Evolutionary conservation across 257 asterid species (phyloP).

Genomic region (Solanum bulbocastanum): DNA sequence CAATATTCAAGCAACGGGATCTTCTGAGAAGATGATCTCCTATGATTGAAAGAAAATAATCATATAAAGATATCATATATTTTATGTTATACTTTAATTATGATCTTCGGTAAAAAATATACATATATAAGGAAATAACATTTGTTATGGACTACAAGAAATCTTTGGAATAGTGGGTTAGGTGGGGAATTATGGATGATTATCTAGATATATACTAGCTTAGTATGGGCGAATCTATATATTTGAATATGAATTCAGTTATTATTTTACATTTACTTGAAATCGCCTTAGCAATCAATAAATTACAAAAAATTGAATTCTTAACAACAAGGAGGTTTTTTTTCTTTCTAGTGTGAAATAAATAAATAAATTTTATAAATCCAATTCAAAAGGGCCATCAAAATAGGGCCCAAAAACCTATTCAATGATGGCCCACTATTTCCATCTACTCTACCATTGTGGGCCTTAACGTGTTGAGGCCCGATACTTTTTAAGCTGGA

Average conservation of each 20-base stretch:
- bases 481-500: conserved; percentile 39
- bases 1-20: background rate
- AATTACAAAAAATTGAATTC: background rate
- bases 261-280: background rate
- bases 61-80: background rate
- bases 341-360: too few species aligned
- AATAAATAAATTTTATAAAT: background rate
- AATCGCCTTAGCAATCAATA: too few species aligned
- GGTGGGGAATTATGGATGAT: background rate
- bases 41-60: background rate
- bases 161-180: background rate
- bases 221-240: too few species aligned
- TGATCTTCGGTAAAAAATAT: background rate
- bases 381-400: conserved; percentile 62
- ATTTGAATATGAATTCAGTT: too few species aligned
- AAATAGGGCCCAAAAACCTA: conserved; percentile 56
- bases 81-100: background rate
- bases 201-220: too few species aligned
- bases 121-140: too few species aligned
- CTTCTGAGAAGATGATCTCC: background rate
- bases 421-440: conserved; percentile 58
- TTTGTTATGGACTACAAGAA: background rate
- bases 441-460: conserved; percentile 19
- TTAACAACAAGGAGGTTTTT: background rate
- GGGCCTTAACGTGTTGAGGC: conserved; percentile 45